A percentile compares a stretch with the other conserved stretches of the same genome.
phyloP scores from a whole-genome alignment of 805 yeast genomes.

The Cyberlindnera mrakii region DNA sequence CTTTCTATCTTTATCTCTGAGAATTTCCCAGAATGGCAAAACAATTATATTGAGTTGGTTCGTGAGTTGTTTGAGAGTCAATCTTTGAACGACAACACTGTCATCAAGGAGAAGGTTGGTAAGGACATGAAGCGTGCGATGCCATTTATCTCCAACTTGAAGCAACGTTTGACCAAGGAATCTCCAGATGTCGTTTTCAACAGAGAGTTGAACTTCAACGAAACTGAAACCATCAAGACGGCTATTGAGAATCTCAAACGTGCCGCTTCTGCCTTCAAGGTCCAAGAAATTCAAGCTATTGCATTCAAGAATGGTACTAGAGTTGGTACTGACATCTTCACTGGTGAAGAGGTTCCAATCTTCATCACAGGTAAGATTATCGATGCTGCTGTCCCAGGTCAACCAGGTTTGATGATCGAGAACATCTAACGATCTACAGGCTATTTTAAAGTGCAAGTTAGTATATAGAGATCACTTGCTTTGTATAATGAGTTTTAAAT shows the following conservation, averaged over 20 bases:
- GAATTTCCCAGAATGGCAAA: constrained; percentile 93
- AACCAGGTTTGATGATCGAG: constrained; percentile 76
- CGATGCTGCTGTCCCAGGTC: constrained; percentile 87
- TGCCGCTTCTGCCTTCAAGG: constrained; percentile 54
- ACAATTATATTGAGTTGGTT: constrained; percentile 71
- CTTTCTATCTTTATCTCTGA: constrained; percentile 69
- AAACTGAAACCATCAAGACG: constrained; percentile 55
- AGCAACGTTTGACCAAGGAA: constrained; percentile 70
- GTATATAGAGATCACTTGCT: constrained; percentile 1
- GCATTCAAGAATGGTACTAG: constrained; percentile 57
- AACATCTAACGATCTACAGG: constrained; percentile 35
- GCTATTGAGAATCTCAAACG: constrained; percentile 52
- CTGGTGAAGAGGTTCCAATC: constrained; percentile 67
- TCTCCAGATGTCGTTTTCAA: constrained; percentile 77
- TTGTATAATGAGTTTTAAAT: neutral
- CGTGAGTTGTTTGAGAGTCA: constrained; percentile 66
- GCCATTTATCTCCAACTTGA: constrained; percentile 89
- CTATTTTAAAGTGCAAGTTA: neutral
- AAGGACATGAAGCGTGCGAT: constrained; percentile 96
- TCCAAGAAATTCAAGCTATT: constrained; percentile 54
- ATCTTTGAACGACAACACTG: constrained; percentile 57
- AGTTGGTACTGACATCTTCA: constrained; percentile 56
- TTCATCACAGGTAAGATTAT: constrained; percentile 57
- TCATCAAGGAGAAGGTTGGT: constrained; percentile 60
- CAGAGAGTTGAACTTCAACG: constrained; percentile 82